Evolutionary conservation across 257 asterid genomes (phyloP), one percentile per base, ranked within the genome.

Genomic region (Solanum habrochaites): DNA sequence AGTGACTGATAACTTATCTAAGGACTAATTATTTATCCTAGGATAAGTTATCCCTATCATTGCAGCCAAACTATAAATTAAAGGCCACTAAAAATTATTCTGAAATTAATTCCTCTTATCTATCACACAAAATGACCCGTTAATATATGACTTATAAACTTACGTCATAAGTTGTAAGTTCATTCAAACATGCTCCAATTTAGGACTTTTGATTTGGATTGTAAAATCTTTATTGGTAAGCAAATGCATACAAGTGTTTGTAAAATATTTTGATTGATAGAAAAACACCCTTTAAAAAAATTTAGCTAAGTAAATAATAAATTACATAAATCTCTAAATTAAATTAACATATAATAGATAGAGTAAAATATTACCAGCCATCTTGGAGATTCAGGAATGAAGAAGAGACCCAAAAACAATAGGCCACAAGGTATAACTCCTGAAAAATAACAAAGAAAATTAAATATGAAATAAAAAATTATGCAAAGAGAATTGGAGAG

Each of bases 341-440:
- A 43, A 45, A 45, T 20, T 47, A 12, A 72, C 37, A 35, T 37
- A n/a, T 37, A 35, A 72, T 18, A 73, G 27, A 31, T 27, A 12
- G 40, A n/a, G 85, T 89, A 67, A 82, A 85, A 88, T 82, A 92
- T 93, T 91, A 95, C 98, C 97, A 95, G 93, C 98, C 98, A 95
- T 90, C 98, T 91, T 80, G 98, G 98, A 87, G 98, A 95, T 90
- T 95, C 98, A 14, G 97, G 98, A 83, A 95, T 93, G 91, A 95
- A 88, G 88, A 93, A 93, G 78, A 95, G 93, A 45, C 97, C 98
- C 29, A 82, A 11, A 67, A 85, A 62, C 45, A 87, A 58, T 15
- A 90, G 11, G 21, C 87, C 37, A 64, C 92, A 87, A 29, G 92
- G 92, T 2, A 89, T 18, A 40, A 87, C 29, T 74, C 90, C 92